Evolutionary conservation across 495 filamentous ascomycete species (phyloP).

Genomic region (Annulohypoxylon moriforme): DNA sequence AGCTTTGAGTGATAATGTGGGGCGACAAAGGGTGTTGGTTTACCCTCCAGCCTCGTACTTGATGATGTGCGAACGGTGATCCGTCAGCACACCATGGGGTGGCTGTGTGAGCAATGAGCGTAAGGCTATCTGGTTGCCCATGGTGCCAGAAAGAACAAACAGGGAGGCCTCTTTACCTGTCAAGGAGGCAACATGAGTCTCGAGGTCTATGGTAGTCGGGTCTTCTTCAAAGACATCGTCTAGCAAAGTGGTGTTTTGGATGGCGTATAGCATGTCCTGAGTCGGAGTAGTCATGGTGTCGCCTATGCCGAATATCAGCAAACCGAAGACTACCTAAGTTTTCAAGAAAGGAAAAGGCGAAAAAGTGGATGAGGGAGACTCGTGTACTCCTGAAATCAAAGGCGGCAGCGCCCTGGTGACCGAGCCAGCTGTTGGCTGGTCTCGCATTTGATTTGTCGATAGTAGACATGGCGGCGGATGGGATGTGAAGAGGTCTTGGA

Average conservation of each 20-base stretch:
- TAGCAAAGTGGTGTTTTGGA: conserved; percentile 68
- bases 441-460: background rate
- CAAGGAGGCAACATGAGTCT: conserved; percentile 73
- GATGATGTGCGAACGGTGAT: conserved; percentile 73
- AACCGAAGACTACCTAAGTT: background rate
- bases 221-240: conserved; percentile 92
- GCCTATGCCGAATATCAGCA: conserved; percentile 52
- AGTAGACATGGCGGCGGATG: conserved; percentile 11
- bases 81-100: conserved; percentile 76
- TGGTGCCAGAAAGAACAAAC: conserved; percentile 88
- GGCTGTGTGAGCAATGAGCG: conserved; percentile 75
- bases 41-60: conserved; percentile 78
- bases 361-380: background rate
- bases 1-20: background rate
- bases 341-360: background rate
- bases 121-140: conserved; percentile 85
- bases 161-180: conserved; percentile 78
- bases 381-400: conserved; percentile 58
- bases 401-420: conserved; percentile 56
- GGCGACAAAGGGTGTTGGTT: background rate
- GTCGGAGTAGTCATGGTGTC: conserved; percentile 93
- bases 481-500: conserved; percentile 12
- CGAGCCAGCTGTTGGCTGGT: conserved; percentile 50
- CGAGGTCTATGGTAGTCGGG: conserved; percentile 78
- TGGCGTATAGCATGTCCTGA: conserved; percentile 75